A percentile compares a stretch with the other conserved stretches of the same genome.
phyloP scores from a whole-genome alignment of 2,329 filamentous ascomycete genomes.

The Aspergillus ochraceus region DNA sequence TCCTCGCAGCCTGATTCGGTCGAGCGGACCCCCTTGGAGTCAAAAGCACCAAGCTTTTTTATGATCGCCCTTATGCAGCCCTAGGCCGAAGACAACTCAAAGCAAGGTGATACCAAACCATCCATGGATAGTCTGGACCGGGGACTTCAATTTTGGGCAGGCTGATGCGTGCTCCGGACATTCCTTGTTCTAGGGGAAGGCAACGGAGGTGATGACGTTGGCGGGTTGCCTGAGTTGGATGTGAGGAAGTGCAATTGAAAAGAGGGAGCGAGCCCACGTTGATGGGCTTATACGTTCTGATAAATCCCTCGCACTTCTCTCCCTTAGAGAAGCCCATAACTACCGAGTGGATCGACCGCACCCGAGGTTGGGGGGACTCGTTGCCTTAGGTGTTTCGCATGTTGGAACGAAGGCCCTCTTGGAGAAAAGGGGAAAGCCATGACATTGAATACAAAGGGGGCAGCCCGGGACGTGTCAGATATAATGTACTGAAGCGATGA shows the following conservation, averaged over 20 bases:
- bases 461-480: too few species aligned
- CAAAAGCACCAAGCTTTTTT: not conserved
- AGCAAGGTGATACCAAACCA: not conserved
- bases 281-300: not conserved
- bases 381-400: not conserved
- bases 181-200: not conserved
- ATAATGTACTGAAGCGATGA: too few species aligned
- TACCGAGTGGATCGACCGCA: not conserved
- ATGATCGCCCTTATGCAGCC: not conserved
- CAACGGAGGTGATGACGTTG: not conserved
- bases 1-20: not conserved
- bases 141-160: not conserved
- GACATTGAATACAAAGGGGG: too few species aligned
- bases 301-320: not conserved
- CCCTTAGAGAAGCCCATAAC: not conserved
- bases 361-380: too few species aligned
- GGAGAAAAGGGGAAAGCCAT: not conserved
- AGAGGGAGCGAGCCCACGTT: not conserved
- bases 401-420: not conserved
- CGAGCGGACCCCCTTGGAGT: not conserved
- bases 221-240: not conserved
- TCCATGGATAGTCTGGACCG: not conserved
- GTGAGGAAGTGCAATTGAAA: not conserved
- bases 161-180: not conserved
- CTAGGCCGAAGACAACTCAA: not conserved